These are phyloP conservation scores for Lophiostoma macrostomum DNA, from an alignment of 495 filamentous ascomycete species.

Conservation along the genomic window DNA sequence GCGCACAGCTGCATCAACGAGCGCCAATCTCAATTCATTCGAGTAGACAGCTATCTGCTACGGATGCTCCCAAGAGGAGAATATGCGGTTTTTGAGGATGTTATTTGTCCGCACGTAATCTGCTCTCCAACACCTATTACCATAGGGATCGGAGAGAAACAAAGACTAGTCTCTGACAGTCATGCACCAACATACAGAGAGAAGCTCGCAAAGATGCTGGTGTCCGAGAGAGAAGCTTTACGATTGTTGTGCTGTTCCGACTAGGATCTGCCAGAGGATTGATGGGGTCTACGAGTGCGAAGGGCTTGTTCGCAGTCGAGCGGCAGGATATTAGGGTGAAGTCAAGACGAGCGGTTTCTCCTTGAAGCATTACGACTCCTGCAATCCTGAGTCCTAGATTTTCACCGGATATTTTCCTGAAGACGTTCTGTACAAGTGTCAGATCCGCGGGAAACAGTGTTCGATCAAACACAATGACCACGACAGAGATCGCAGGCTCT, in stretches of 20 bases:
- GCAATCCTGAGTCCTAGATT: background rate
- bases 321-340: slow-evolving; percentile 1
- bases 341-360: slow-evolving; percentile 15
- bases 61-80: slow-evolving; percentile 22
- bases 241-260: slow-evolving; percentile 40
- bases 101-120: slow-evolving; percentile 40
- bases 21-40: slow-evolving; percentile 33
- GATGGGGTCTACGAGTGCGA: slow-evolving; percentile 8
- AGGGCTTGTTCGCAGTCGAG: slow-evolving; percentile 4
- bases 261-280: slow-evolving; percentile 36
- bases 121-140: slow-evolving; percentile 20
- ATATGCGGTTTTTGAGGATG: slow-evolving; percentile 45
- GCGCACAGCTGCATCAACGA: slow-evolving; percentile 36
- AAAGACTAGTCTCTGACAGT: slow-evolving; percentile 45
- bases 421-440: slow-evolving; percentile 4
- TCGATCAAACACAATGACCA: slow-evolving; percentile 14
- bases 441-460: background rate
- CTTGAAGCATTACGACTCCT: slow-evolving; percentile 10
- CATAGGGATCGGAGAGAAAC: slow-evolving; percentile 36
- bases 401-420: slow-evolving; percentile 1
- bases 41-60: slow-evolving; percentile 14
- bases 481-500: background rate
- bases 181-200: slow-evolving; percentile 60
- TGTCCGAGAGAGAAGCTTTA: slow-evolving; percentile 43
- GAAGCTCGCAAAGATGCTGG: slow-evolving; percentile 32